phyloP scores from a whole-genome alignment of 495 filamentous ascomycete species.

The Aspergillus wentii region DNA sequence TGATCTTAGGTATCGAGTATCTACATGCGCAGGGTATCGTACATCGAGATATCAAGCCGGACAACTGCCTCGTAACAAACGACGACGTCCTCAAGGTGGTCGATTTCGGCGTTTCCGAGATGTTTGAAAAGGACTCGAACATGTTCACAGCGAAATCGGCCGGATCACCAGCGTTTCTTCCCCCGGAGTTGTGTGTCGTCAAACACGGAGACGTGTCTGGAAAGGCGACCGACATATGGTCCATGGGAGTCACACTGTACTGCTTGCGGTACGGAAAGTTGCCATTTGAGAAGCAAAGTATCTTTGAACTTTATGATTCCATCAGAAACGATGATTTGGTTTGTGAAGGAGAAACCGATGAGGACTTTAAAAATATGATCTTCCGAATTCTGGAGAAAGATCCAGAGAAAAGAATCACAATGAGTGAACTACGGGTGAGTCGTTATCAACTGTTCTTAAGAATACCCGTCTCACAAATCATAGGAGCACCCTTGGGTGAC shows the following conservation, averaged over 20 bases:
- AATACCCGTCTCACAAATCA: slow-evolving; percentile 6
- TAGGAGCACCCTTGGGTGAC: slow-evolving; percentile 97
- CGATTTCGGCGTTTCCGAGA: slow-evolving; percentile 97
- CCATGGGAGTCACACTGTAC: slow-evolving; percentile 94
- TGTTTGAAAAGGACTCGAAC: slow-evolving; percentile 84
- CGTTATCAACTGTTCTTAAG: no score
- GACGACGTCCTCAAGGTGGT: slow-evolving; percentile 95
- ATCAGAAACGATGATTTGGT: slow-evolving; percentile 63
- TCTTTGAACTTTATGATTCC: slow-evolving; percentile 84
- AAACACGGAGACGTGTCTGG: slow-evolving; percentile 87
- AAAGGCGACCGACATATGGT: slow-evolving; percentile 93
- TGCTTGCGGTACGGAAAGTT: slow-evolving; percentile 85
- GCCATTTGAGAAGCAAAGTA: slow-evolving; percentile 72
- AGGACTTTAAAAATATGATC: slow-evolving; percentile 65
- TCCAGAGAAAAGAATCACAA: slow-evolving; percentile 70
- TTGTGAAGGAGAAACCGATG: slow-evolving; percentile 42
- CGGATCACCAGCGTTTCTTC: slow-evolving; percentile 91
- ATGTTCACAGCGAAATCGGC: slow-evolving; percentile 95
- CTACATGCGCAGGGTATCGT: slow-evolving; percentile 92
- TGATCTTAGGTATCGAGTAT: slow-evolving; percentile 95
- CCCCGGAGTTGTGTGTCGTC: slow-evolving; percentile 85
- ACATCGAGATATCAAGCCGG: slow-evolving; percentile 96
- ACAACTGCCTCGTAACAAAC: slow-evolving; percentile 85
- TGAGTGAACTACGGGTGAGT: slow-evolving; percentile 75
- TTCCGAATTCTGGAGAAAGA: slow-evolving; percentile 68